Conservation (phyloP, 2,329 filamentous ascomycete genomes). For the Aspergillus novofumigatus region DNA sequence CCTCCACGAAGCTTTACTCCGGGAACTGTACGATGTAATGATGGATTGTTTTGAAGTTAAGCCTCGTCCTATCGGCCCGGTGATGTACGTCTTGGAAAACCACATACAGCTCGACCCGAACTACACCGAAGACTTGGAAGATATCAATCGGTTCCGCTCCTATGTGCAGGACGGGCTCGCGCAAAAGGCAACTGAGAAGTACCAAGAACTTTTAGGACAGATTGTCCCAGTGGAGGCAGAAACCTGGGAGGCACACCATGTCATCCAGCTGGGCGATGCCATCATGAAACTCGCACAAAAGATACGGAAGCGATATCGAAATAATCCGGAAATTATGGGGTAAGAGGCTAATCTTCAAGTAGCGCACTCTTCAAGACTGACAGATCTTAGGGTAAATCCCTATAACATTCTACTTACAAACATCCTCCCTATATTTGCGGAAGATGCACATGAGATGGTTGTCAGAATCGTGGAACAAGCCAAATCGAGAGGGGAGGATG, state of each 20-base stretch:
- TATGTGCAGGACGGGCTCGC: slow-evolving; percentile 69
- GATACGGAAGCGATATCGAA: slow-evolving; percentile 88
- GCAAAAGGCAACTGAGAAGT: slow-evolving; percentile 71
- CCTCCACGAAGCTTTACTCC: slow-evolving; percentile 75
- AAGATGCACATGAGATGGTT: slow-evolving; percentile 82
- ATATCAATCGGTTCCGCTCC: slow-evolving; percentile 66
- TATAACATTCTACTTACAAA: slow-evolving; percentile 72
- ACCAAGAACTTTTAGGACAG: slow-evolving; percentile 71
- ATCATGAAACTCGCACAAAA: slow-evolving; percentile 82
- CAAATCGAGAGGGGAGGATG: slow-evolving; percentile 65
- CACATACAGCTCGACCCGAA: slow-evolving; percentile 76
- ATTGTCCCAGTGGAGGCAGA: slow-evolving; percentile 76
- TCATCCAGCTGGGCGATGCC: slow-evolving; percentile 81
- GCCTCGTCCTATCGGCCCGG: slow-evolving; percentile 70
- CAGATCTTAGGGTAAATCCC: slow-evolving; percentile 48
- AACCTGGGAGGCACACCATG: slow-evolving; percentile 85
- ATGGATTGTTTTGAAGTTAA: slow-evolving; percentile 88
- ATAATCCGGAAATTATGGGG: slow-evolving; percentile 83
- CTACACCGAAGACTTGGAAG: slow-evolving; percentile 67
- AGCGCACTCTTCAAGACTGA: slow-evolving; percentile 46
- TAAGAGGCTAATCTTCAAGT: slow-evolving; percentile 26
- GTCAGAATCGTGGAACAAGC: slow-evolving; percentile 72
- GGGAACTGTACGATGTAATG: slow-evolving; percentile 83
- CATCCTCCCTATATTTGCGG: slow-evolving; percentile 83
- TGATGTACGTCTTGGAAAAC: slow-evolving; percentile 75